These are phyloP conservation scores for Calonectria honghensis DNA, from an alignment of 2,329 filamentous ascomycete genomes.

Conservation along the genomic window DNA sequence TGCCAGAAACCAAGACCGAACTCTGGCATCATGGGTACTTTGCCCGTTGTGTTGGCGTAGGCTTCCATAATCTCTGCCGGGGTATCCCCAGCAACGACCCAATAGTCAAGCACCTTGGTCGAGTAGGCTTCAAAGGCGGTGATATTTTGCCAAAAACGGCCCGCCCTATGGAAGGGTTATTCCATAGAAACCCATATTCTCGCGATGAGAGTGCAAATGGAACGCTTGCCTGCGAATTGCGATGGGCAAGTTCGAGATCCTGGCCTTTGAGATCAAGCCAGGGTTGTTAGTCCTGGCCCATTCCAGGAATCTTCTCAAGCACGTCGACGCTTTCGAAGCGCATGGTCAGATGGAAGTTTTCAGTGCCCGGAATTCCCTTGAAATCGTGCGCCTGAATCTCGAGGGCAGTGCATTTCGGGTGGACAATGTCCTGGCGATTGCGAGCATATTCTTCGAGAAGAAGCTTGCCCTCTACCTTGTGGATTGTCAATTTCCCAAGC, in stretches of 20 bases:
- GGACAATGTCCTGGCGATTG: slow-evolving; percentile 64
- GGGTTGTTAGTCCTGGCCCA: slow-evolving; percentile 82
- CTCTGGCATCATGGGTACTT: slow-evolving; percentile 80
- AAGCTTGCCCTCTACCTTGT: slow-evolving; percentile 45
- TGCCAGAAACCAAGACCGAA: slow-evolving; percentile 82
- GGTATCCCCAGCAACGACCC: slow-evolving; percentile 75
- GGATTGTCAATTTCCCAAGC: slow-evolving; percentile 23
- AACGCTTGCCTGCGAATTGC: slow-evolving; percentile 80
- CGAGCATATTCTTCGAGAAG: slow-evolving; percentile 59
- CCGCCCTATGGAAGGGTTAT: slow-evolving; percentile 78
- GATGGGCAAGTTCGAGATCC: slow-evolving; percentile 78
- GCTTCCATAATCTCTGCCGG: slow-evolving; percentile 74
- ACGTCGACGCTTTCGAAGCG: slow-evolving; percentile 74
- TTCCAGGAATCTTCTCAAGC: slow-evolving; percentile 79
- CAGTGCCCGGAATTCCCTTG: slow-evolving; percentile 68
- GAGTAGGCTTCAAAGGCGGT: slow-evolving; percentile 77
- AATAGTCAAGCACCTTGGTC: slow-evolving; percentile 76
- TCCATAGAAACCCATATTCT: slow-evolving; percentile 80
- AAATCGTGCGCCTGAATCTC: slow-evolving; percentile 76
- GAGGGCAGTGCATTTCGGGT: slow-evolving; percentile 76
- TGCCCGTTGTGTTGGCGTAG: slow-evolving; percentile 75
- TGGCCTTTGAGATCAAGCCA: slow-evolving; percentile 77
- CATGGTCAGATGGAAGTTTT: slow-evolving; percentile 73
- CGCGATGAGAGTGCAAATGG: slow-evolving; percentile 76
- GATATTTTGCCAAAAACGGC: slow-evolving; percentile 75